Evolutionary conservation across 164 flowering plant species (phyloP), one percentile per base, ranked within the genome.

Genomic region (Magnolia changhungtana): DNA sequence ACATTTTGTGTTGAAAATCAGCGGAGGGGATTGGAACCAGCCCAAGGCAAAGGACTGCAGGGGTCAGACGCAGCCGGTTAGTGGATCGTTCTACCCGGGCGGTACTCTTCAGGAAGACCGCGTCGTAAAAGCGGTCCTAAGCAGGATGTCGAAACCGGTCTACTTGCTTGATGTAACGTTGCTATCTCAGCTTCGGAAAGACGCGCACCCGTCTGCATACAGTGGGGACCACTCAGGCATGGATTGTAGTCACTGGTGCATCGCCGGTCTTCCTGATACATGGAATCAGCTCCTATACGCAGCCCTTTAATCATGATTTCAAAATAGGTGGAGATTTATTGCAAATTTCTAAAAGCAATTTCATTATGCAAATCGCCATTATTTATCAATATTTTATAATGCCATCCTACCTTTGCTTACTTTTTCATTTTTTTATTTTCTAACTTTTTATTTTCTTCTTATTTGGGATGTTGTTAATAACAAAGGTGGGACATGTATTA

Each of bases 241-340:
- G 4, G 93, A 90, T 69, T 90, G 91, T 81, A 90, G 90, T 82
- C 93, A 89, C 50, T 89, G 92, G 92, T 87, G 92, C 72, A 83
- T 89, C 9, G 81, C 89, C n/a, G 92, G 92, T 14, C 76, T 85
- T 55, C 92, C 90, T 1, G 90, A 87, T 75, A 83, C 90, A 16
- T 89, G 90, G 92, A 89, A 89, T 50, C 80, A 81, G 72, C 86
- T 87, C 19, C 78, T 89, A 0, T 85, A 86, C 69, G 81, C 86
- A 16, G 81, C 84, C 63, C 79, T 86, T 65, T 59, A 59, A 37
- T 31, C 71, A 14, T 16, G 18, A 16, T 8, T 9, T 3, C 61
- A 55, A 55, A 13, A 55, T 8, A 1, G 16, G 18, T 55, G 61
- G 13, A 55, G 18, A 11, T 8, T 16, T 55, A 16, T 55, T 16